A percentile compares a stretch with the other conserved stretches of the same genome.
These are phyloP conservation scores for Sphaerobolus stellatus DNA, from an alignment of 1,284 basidiomycete genomes.

Conservation along the genomic window DNA sequence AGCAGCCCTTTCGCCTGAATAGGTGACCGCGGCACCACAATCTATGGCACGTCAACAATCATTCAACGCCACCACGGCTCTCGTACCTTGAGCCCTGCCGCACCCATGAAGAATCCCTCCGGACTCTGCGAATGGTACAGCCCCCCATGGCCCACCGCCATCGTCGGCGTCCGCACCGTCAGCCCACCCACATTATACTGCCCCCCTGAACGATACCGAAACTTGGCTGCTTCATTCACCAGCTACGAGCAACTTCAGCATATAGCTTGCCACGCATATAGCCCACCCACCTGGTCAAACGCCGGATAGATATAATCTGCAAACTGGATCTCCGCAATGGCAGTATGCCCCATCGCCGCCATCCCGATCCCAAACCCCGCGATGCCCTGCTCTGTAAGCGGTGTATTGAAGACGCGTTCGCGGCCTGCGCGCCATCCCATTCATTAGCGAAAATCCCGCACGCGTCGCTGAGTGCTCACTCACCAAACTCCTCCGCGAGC, in stretches of 20 bases:
- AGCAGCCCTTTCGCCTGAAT: slow-evolving; percentile 93
- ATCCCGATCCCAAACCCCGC: slow-evolving; percentile 93
- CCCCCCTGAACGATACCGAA: slow-evolving; percentile 86
- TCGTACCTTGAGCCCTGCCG: slow-evolving; percentile 81
- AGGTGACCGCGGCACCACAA: slow-evolving; percentile 90
- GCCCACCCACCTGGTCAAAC: slow-evolving; percentile 74
- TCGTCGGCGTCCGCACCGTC: slow-evolving; percentile 85
- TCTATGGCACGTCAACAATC: slow-evolving; percentile 38
- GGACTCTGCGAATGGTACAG: slow-evolving; percentile 94
- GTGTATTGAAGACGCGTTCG: slow-evolving; percentile 95
- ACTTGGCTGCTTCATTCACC: slow-evolving; percentile 95
- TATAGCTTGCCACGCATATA: too few relatives aligned
- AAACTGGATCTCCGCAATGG: slow-evolving; percentile 92
- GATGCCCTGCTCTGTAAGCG: slow-evolving; percentile 91
- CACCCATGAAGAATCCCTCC: slow-evolving; percentile 92
- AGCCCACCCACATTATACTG: slow-evolving; percentile 81
- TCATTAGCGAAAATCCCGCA: not conserved
- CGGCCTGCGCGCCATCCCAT: slow-evolving; percentile 52
- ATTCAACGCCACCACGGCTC: not conserved
- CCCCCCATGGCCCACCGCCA: slow-evolving; percentile 91
- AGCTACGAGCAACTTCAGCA: too few relatives aligned
- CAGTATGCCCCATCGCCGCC: slow-evolving; percentile 90
- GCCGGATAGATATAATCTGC: slow-evolving; percentile 88
- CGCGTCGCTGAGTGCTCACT: slow-evolving; percentile 14
- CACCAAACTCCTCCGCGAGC: slow-evolving; percentile 89